These are phyloP conservation scores for Suillus lakei DNA, from an alignment of 768 basidiomycete genomes.

Conservation along the genomic window DNA sequence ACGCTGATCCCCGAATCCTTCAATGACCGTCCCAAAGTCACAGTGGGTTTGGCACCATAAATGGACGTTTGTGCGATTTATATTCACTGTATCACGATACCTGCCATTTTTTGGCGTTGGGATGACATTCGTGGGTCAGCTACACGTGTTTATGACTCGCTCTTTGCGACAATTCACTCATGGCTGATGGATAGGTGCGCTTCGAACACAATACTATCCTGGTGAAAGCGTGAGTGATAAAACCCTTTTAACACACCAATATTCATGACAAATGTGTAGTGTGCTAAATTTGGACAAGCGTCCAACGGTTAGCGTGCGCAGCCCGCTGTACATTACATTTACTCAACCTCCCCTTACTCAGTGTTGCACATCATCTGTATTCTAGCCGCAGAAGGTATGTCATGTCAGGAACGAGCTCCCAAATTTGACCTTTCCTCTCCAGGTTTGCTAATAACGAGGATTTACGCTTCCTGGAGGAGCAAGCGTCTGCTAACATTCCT, in stretches of 20 bases:
- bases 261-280: too few relatives aligned
- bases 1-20: background rate
- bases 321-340: background rate
- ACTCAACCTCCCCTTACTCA: background rate
- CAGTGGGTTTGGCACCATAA: slow-evolving; percentile 27
- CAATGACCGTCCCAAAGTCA: slow-evolving; percentile 19
- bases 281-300: too few relatives aligned
- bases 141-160: too few relatives aligned
- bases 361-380: background rate
- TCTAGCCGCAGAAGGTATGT: background rate
- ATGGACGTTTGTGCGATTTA: slow-evolving; percentile 25
- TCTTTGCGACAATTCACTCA: too few relatives aligned
- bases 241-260: too few relatives aligned
- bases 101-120: slow-evolving; percentile 23
- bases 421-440: background rate
- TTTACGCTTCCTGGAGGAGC: background rate
- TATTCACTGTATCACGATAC: slow-evolving; percentile 33
- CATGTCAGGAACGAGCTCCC: background rate
- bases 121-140: too few relatives aligned
- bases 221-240: too few relatives aligned
- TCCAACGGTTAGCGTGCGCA: too few relatives aligned
- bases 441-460: background rate
- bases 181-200: too few relatives aligned
- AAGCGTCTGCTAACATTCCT: too few relatives aligned
- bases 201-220: too few relatives aligned